phyloP scores from a whole-genome alignment of 345 rosid genomes.

The sweet orange (Citrus sinensis) region DVS_A1.0 CM039167.1:9458001-9458500 shows the following conservation, averaged over 20 bases:
- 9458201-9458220: not conserved
- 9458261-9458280: not conserved
- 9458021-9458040: conserved; percentile 51
- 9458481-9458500: conserved; percentile 84
- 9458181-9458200: not conserved
- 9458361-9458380: not conserved
- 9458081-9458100: not conserved
- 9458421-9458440: conserved; percentile 64
- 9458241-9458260: not conserved
- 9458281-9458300: not conserved
- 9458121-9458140: not conserved
- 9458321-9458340: not conserved
- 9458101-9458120: not conserved
- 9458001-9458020: conserved; percentile 67
- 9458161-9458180: not conserved
- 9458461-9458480: conserved; percentile 69
- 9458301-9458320: not conserved
- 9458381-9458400: conserved; percentile 15
- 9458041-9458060: not conserved
- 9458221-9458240: not conserved
- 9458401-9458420: conserved; percentile 64
- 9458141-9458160: too few relatives aligned
- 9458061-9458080: not conserved
- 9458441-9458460: conserved; percentile 83
- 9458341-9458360: not conserved